Base-by-base conservation (phyloP, 306 rosid species). In the Coriaria nepalensis region DNA sequence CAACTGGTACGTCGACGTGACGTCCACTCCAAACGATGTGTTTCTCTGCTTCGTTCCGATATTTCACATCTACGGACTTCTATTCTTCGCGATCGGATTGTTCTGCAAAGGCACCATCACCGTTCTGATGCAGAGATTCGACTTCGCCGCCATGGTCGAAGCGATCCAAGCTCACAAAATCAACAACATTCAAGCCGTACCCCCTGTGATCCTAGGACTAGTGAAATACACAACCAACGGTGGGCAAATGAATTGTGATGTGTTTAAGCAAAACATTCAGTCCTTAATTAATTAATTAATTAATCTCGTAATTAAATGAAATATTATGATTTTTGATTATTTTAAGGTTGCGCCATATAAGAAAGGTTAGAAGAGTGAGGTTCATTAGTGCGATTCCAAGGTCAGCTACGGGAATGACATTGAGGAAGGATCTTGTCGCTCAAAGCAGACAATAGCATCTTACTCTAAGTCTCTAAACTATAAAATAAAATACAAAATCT, bases 311-410 rank as follows among this genome's bases (percentile, higher is more conserved):
- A 20, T 20, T 20, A 20, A 3, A 20, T 20, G 29, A 20, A 20
- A 20, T 20, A 20, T 20, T 3, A 3, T 20, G 29, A 20, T n/a
- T n/a, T n/a, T n/a, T n/a, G n/a, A n/a, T 15, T 8, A 43, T 37
- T 66, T 68, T 50, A 81, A 87, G 96, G 96, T 87, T 64, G 96
- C 96, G 6, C 83, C 96, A 11, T 87, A 78, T 56, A 87, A 78
- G 77, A 87, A 87, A 87, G 69, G 64, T 83, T 43, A 73, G 94
- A 74, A 73, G 59, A 59, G 94, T 88, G 50, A 58, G 66, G 15
- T 83, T 88, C 41, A 72, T 73, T 36, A 61, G 65, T 45, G 50
- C 70, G 34, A 78, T 88, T 63, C 96, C 94, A 52, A 76, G 81
- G 64, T 88, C 96, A 38, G 69, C 74, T 50, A 88, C 96, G 36